Evolutionary conservation across 2,329 filamentous ascomycete species (phyloP).

Genomic region (Claviceps humidiphila): DNA sequence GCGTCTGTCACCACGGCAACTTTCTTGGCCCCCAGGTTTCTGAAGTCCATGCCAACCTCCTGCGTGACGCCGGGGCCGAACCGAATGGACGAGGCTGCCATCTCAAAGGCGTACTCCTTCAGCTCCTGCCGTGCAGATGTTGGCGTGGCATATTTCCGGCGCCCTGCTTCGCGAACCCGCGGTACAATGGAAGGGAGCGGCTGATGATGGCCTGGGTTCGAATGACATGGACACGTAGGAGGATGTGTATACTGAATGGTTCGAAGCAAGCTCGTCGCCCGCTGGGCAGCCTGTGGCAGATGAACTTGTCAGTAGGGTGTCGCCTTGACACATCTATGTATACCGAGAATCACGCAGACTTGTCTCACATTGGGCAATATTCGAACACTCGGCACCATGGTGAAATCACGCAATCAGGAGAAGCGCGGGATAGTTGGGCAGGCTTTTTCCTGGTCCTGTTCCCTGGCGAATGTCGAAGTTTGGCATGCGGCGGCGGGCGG

Average conservation of each 20-base stretch:
- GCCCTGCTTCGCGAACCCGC: conserved; percentile 23
- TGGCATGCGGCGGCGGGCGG: not conserved
- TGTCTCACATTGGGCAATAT: conserved; percentile 21
- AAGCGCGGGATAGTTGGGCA: not conserved
- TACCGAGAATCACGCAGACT: not conserved
- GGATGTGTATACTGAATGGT: conserved; percentile 88
- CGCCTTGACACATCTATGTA: not conserved
- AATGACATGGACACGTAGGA: conserved; percentile 82
- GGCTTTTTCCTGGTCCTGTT: not conserved
- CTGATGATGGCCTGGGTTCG: conserved; percentile 72
- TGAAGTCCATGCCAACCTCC: conserved; percentile 96
- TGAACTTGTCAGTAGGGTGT: conserved; percentile 1
- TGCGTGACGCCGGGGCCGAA: conserved; percentile 89
- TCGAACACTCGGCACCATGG: conserved; percentile 19
- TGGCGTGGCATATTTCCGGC: conserved; percentile 57
- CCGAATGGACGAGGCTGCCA: conserved; percentile 89
- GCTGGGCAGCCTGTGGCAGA: conserved; percentile 38
- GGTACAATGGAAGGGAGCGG: conserved; percentile 42
- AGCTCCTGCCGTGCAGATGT: conserved; percentile 39
- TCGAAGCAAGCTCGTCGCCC: conserved; percentile 61
- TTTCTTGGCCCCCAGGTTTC: conserved; percentile 74
- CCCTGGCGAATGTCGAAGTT: not conserved
- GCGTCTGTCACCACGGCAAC: conserved; percentile 87
- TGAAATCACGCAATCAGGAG: not conserved
- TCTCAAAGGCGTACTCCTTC: conserved; percentile 97